Evolutionary conservation across 257 asterid genomes (phyloP).

Genomic region (Nicotiana noctiflora): DNA sequence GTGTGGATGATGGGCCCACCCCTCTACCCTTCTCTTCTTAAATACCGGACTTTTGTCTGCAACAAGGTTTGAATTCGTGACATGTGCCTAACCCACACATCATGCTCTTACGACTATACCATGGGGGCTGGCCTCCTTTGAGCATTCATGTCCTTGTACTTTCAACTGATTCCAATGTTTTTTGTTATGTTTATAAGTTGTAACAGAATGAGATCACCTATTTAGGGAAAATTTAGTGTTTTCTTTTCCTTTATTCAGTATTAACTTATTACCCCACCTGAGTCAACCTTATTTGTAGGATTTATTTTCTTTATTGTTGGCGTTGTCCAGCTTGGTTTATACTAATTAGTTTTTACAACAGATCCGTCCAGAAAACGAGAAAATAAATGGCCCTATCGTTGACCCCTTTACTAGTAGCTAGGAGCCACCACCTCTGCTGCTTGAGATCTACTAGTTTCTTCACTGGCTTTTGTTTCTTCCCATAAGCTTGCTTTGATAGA

Average conservation of each 20-base stretch:
- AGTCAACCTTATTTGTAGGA: neutral
- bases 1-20: no score
- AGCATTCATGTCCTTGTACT: neutral
- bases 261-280: neutral
- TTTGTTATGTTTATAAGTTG: neutral
- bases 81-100: no score
- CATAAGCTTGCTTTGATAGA: no score
- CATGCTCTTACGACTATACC: no score
- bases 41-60: no score
- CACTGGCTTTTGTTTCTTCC: neutral
- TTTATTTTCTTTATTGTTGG: neutral
- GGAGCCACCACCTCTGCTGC: neutral
- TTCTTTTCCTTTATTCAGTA: neutral
- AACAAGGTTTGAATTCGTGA: no score
- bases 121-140: neutral
- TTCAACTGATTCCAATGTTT: neutral
- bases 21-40: no score
- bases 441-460: neutral
- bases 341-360: neutral
- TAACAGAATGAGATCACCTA: neutral
- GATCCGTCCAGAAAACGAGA: neutral
- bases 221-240: neutral
- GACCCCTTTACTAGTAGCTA: neutral
- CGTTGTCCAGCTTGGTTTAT: neutral
- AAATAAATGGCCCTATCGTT: neutral